A percentile compares a stretch with the other conserved stretches of the same genome.
Conservation (phyloP, 2,329 filamentous ascomycete species). For the Aspergillus sp. region DNA sequence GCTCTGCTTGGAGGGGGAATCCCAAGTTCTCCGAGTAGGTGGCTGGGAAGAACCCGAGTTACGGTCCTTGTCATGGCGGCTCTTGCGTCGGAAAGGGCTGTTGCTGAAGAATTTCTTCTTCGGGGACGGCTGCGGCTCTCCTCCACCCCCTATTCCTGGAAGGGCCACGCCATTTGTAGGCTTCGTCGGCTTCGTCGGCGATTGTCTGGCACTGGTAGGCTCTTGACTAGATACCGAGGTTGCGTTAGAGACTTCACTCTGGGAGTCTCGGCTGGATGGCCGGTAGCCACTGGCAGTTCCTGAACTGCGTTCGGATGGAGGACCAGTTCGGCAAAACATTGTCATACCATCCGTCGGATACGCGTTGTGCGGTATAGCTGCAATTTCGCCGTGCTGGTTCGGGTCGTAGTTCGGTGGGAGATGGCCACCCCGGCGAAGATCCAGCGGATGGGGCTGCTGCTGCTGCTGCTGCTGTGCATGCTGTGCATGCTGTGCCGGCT, state of each 20-base stretch:
- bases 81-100: conserved; percentile 90
- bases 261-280: conserved; percentile 81
- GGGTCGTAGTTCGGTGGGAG: conserved; percentile 50
- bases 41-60: conserved; percentile 37
- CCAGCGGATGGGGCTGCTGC: conserved; percentile 36
- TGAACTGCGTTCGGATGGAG: conserved; percentile 68
- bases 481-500: too few relatives aligned
- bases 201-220: conserved; percentile 69
- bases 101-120: conserved; percentile 85
- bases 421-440: conserved; percentile 40
- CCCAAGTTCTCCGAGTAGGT: conserved; percentile 55
- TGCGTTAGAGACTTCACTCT: conserved; percentile 86
- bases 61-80: conserved; percentile 69
- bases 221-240: conserved; percentile 88
- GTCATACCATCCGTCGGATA: conserved; percentile 97
- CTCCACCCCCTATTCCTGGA: conserved; percentile 48
- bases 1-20: conserved; percentile 43
- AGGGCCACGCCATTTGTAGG: conserved; percentile 39
- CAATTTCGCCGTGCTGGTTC: conserved; percentile 65
- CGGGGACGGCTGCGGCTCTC: conserved; percentile 63
- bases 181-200: conserved; percentile 68
- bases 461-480: conserved; percentile 30
- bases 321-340: conserved; percentile 83
- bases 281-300: conserved; percentile 64
- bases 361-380: conserved; percentile 81